These are phyloP conservation scores for Angomonas ambiguus DNA, from an alignment of 208 protist genomes.

Conservation along the genomic window DNA sequence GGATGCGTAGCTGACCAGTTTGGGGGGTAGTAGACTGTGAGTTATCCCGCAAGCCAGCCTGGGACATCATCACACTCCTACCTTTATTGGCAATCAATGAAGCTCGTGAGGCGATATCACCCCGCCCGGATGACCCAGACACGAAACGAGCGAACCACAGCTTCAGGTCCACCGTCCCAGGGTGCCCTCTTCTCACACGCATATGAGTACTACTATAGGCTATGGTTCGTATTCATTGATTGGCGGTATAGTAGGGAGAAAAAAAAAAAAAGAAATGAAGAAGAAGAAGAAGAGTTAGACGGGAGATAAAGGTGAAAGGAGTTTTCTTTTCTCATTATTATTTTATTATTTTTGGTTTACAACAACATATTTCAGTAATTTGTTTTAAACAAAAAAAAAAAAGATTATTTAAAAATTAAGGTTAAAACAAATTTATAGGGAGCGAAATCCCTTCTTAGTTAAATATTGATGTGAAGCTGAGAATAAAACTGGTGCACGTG, in stretches of 20 bases:
- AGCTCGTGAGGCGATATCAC: slow-evolving; percentile 40
- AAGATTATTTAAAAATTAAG: slow-evolving; percentile 3
- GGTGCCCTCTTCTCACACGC: no score
- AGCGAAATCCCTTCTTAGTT: no score
- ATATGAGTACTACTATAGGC: not conserved
- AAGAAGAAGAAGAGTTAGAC: not conserved
- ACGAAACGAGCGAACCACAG: slow-evolving; percentile 7
- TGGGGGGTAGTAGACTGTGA: slow-evolving; percentile 58
- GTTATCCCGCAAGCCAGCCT: slow-evolving; percentile 39
- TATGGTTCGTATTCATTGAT: no score
- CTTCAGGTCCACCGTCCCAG: not conserved
- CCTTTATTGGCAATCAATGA: slow-evolving; percentile 22
- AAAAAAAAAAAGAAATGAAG: slow-evolving; percentile 1
- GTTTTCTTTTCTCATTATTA: no score
- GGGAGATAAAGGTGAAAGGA: slow-evolving; percentile 3
- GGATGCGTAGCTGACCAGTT: slow-evolving; percentile 61
- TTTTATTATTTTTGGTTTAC: no score
- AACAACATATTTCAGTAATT: not conserved
- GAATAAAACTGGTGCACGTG: no score
- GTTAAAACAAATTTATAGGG: slow-evolving; percentile 6
- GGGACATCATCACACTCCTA: slow-evolving; percentile 16
- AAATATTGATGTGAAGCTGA: no score
- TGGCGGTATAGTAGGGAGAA: not conserved
- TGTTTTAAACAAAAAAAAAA: slow-evolving; percentile 5
- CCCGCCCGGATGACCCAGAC: slow-evolving; percentile 39